Evolutionary conservation across 331 rosid genomes (phyloP), one percentile per base, ranked within the genome.

Genomic region (Spiraea crenata): DNA sequence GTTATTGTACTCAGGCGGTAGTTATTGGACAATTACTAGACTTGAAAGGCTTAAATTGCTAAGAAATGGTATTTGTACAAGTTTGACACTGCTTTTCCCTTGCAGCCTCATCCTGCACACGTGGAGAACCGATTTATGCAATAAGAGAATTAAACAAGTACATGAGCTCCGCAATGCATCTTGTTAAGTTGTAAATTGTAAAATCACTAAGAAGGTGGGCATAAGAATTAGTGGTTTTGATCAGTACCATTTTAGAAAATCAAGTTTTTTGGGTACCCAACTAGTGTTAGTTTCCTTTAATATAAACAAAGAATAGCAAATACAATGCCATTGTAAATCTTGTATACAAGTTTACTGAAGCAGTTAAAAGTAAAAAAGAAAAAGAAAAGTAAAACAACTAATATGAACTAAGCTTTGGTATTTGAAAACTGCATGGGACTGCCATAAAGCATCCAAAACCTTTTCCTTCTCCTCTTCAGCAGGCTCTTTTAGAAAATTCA

Each of bases 391-490:
- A 76, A 54, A 55, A 74, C 51, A 60, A 57, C 46, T 1, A 76
- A 67, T 37, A 38, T 74, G 80, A 63, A 76, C 71, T 47, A 67
- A 70, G 76, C 80, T 71, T 70, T 74, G 87, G 64, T 50, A 77
- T 45, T 77, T 77, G 64, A 74, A 60, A 58, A 75, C 38, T 20
- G 55, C 0, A 14, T 34, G 74, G 66, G 69, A 76, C 20, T 66
- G 77, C n/a, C 76, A 39, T 16, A 79, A 61, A 64, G 75, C 76
- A 52, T 65, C 72, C 44, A 58, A 41, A 48, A 76, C 25, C 66
- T 47, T 20, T 1, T 37, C 42, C 52, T 59, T 61, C 39, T 70
- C 61, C 37, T 69, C 65, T 39, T 39, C 8, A 20, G 9, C 7
- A 52, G 65, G 40, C 17, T 78, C 64, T 16, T 45, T 68, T 54